Percentiles rank a stretch among this genome's conserved stretches.
Evolutionary conservation across 1,139 yeast species (phyloP).

Genomic region (Lodderomyces orthopsilosis): DNA sequence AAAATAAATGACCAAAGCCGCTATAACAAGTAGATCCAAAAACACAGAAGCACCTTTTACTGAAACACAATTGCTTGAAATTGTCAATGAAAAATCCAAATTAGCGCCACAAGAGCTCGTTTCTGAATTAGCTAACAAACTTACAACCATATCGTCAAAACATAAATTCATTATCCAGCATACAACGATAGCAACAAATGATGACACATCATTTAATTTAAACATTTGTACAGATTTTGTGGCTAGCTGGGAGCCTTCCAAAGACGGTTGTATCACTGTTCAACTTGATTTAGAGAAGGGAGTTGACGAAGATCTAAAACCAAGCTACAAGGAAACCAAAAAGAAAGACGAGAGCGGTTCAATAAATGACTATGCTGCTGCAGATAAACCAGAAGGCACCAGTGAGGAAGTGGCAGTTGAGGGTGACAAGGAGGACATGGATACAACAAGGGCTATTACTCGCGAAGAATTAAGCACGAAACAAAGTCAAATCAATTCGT

Average conservation of each 20-base stretch:
- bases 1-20: conserved; percentile 2
- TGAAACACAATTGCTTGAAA: conserved; percentile 12
- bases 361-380: background rate
- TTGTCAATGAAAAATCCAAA: conserved; percentile 5
- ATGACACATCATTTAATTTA: conserved; percentile 14
- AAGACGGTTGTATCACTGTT: conserved; percentile 35
- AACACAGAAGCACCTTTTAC: conserved; percentile 14
- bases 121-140: conserved; percentile 15
- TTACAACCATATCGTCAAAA: conserved; percentile 33
- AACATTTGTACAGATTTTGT: conserved; percentile 27
- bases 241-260: conserved; percentile 39
- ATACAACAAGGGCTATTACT: no score
- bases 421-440: no score
- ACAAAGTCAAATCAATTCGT: background rate
- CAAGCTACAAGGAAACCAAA: conserved; percentile 4
- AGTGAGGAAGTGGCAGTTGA: no score
- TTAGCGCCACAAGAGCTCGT: conserved; percentile 7
- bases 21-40: conserved; percentile 10
- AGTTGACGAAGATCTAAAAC: background rate
- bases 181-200: conserved; percentile 15
- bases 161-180: conserved; percentile 35
- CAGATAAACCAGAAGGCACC: background rate
- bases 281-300: conserved; percentile 12
- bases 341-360: background rate
- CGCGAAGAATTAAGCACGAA: background rate